Evolutionary conservation across 192 early-diverging fungal genomes (phyloP).

Genomic region (Linderina pennispora): DNA sequence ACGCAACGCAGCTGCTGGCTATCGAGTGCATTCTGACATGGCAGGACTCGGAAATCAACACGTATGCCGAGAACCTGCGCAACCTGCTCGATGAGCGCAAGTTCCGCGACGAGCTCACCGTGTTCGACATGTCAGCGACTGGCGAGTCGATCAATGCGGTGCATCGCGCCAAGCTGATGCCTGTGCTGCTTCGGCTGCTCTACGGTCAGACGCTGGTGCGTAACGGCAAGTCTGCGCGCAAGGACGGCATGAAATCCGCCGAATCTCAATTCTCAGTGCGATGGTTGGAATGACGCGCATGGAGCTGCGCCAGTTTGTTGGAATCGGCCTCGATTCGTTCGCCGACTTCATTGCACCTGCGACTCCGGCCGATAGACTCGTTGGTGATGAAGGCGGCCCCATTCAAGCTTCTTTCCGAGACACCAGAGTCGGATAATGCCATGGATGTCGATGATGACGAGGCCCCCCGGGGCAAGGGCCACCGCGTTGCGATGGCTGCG

Average conservation of each 20-base stretch:
- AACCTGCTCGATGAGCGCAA: slow-evolving; percentile 74
- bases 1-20: slow-evolving; percentile 66
- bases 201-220: slow-evolving; percentile 86
- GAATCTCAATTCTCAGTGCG: slow-evolving; percentile 79
- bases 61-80: slow-evolving; percentile 73
- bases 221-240: slow-evolving; percentile 66
- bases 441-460: slow-evolving; percentile 15
- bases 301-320: slow-evolving; percentile 68
- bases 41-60: slow-evolving; percentile 59
- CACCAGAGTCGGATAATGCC: not conserved
- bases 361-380: slow-evolving; percentile 38
- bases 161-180: slow-evolving; percentile 67
- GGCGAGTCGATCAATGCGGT: slow-evolving; percentile 54
- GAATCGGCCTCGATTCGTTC: slow-evolving; percentile 82
- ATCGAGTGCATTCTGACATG: slow-evolving; percentile 83
- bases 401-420: slow-evolving; percentile 27
- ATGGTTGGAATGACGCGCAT: slow-evolving; percentile 57
- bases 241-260: slow-evolving; percentile 64
- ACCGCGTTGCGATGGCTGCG: slow-evolving; percentile 32
- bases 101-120: slow-evolving; percentile 88
- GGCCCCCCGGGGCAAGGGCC: slow-evolving; percentile 12
- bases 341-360: slow-evolving; percentile 14
- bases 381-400: slow-evolving; percentile 13
- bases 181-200: slow-evolving; percentile 72
- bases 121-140: slow-evolving; percentile 61